Percentiles rank a stretch among this genome's conserved stretches.
phyloP scores from a whole-genome alignment of 164 flowering plant species.

The Cinnamomum chago region DNA sequence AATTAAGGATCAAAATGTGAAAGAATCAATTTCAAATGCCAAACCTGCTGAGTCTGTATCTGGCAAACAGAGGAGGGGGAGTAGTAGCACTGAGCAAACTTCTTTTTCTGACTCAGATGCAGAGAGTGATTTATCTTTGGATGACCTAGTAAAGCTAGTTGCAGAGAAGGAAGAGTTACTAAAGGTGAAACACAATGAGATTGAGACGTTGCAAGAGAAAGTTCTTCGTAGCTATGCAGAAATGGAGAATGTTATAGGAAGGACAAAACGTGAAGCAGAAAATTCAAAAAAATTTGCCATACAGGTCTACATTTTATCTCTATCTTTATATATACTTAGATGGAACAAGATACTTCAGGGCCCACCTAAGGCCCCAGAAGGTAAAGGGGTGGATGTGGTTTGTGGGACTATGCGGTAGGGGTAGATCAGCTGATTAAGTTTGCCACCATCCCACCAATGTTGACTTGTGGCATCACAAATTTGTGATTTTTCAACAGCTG shows the following conservation, averaged over 20 bases:
- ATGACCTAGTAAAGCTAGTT: slow-evolving; percentile 72
- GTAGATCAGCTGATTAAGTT: too few species aligned
- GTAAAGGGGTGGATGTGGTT: too few species aligned
- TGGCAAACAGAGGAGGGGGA: slow-evolving; percentile 27
- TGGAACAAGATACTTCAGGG: too few species aligned
- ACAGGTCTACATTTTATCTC: slow-evolving; percentile 44
- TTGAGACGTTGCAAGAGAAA: slow-evolving; percentile 65
- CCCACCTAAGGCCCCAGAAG: too few species aligned
- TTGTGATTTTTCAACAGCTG: too few species aligned
- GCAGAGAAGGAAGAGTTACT: slow-evolving; percentile 68
- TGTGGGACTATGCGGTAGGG: too few species aligned
- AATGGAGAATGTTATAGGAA: slow-evolving; percentile 79
- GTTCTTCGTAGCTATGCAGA: slow-evolving; percentile 74
- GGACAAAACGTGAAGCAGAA: slow-evolving; percentile 83
- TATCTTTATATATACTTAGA: too few species aligned
- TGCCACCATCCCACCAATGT: too few species aligned
- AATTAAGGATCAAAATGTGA: slow-evolving; percentile 9
- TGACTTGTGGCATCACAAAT: too few species aligned
- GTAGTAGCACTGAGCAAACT: slow-evolving; percentile 40
- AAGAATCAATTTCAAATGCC: slow-evolving; percentile 31
- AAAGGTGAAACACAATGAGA: slow-evolving; percentile 53
- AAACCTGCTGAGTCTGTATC: slow-evolving; percentile 17
- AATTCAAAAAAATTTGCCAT: slow-evolving; percentile 82
- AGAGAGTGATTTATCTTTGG: slow-evolving; percentile 57
- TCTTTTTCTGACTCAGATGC: slow-evolving; percentile 72